Percentiles rank a stretch among this genome's conserved stretches.
phyloP scores from a whole-genome alignment of 2,329 filamentous ascomycete species.

The Didymella exigua region DNA sequence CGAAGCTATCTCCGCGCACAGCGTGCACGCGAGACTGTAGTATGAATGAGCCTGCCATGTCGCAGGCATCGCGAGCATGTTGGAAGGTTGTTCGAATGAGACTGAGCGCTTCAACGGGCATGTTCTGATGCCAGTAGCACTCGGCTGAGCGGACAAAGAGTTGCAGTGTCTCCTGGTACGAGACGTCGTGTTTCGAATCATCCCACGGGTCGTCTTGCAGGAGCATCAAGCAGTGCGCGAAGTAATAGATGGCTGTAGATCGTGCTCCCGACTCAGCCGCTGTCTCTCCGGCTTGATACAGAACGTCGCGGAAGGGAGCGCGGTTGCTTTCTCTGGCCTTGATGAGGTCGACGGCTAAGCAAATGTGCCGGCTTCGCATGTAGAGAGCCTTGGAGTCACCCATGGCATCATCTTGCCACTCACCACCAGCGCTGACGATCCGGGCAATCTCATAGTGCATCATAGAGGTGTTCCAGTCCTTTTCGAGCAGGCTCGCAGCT shows the following conservation, averaged over 20 bases:
- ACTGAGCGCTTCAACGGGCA: slow-evolving; percentile 69
- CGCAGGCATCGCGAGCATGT: slow-evolving; percentile 72
- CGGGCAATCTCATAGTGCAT: slow-evolving; percentile 94
- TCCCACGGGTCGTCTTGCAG: slow-evolving; percentile 82
- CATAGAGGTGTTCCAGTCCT: slow-evolving; percentile 55
- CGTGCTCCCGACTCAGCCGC: slow-evolving; percentile 83
- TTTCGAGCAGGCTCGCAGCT: slow-evolving; percentile 65
- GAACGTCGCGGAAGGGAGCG: slow-evolving; percentile 71
- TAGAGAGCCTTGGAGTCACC: slow-evolving; percentile 61
- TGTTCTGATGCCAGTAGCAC: slow-evolving; percentile 78
- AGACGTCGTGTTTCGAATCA: slow-evolving; percentile 70
- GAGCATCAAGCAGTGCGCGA: slow-evolving; percentile 75
- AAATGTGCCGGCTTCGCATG: slow-evolving; percentile 79
- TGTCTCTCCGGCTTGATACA: slow-evolving; percentile 78
- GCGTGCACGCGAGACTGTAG: slow-evolving; percentile 80
- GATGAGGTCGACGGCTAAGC: slow-evolving; percentile 76
- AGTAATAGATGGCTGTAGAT: slow-evolving; percentile 82
- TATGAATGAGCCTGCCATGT: slow-evolving; percentile 84
- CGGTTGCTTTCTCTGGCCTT: slow-evolving; percentile 66
- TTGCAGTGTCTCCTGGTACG: slow-evolving; percentile 82
- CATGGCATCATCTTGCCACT: slow-evolving; percentile 61
- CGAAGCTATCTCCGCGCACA: slow-evolving; percentile 71
- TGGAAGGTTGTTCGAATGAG: slow-evolving; percentile 73
- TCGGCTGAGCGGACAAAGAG: slow-evolving; percentile 77
- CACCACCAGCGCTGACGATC: slow-evolving; percentile 74